Evolutionary conservation across 2,329 filamentous ascomycete genomes (phyloP).

Genomic region (Coleophoma cylindrospora): DNA sequence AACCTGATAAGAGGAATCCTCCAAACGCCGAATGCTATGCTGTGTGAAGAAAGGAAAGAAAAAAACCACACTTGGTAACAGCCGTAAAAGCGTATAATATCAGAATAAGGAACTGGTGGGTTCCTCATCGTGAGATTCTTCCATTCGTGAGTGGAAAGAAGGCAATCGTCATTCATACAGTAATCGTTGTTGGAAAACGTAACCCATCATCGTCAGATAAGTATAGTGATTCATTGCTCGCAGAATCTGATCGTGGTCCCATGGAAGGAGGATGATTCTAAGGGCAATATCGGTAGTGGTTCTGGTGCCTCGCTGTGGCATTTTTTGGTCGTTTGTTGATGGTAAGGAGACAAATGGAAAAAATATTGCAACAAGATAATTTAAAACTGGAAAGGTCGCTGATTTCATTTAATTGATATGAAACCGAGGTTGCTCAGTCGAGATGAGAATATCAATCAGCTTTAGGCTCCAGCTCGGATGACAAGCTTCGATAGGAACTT

Average conservation of each 20-base stretch:
- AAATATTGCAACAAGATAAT: slow-evolving; percentile 6
- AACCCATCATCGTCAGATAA: neutral
- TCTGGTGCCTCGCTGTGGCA: neutral
- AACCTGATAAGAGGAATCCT: no score
- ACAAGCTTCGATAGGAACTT: slow-evolving; percentile 97
- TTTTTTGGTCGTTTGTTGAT: neutral
- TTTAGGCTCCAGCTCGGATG: slow-evolving; percentile 63
- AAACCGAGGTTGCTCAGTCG: slow-evolving; percentile 19
- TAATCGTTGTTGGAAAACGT: neutral
- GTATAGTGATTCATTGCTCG: neutral
- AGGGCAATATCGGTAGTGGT: slow-evolving; percentile 3
- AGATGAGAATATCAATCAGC: slow-evolving; percentile 16
- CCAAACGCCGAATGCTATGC: neutral
- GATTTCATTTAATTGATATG: slow-evolving; percentile 7
- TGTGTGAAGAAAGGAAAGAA: no score
- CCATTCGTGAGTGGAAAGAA: no score
- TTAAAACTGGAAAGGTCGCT: neutral
- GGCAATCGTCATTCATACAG: no score
- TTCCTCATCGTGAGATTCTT: no score
- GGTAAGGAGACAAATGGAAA: slow-evolving; percentile 17
- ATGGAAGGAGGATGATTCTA: neutral
- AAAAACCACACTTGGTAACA: no score
- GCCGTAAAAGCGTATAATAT: no score
- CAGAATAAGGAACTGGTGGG: no score
- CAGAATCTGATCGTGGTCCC: neutral